A percentile compares a stretch with the other conserved stretches of the same genome.
Evolutionary conservation across 116 monocot species (phyloP).

Genomic region (Trichopus zeylanicus): DNA sequence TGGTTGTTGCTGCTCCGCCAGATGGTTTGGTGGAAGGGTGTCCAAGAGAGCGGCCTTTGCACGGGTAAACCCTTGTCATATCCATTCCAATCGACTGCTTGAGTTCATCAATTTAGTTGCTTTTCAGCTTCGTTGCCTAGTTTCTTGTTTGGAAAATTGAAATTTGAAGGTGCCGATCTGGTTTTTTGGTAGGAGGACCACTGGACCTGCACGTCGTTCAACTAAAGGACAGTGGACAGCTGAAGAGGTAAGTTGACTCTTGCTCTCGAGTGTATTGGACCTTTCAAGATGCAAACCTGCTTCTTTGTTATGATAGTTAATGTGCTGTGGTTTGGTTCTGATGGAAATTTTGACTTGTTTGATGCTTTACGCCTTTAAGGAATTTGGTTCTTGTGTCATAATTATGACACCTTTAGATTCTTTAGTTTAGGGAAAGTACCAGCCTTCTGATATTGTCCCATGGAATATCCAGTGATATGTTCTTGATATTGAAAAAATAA

Average conservation of each 20-base stretch:
- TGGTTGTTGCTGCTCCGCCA: neutral
- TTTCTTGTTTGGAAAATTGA: neutral
- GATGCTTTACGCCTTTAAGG: too few relatives aligned
- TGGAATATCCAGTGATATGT: too few relatives aligned
- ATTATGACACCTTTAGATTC: too few relatives aligned
- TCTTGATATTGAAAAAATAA: too few relatives aligned
- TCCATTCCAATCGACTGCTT: neutral
- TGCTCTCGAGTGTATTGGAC: neutral
- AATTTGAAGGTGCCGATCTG: neutral
- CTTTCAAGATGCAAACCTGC: neutral
- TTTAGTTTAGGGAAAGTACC: too few relatives aligned
- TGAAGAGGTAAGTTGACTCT: constrained; percentile 19
- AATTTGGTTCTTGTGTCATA: too few relatives aligned
- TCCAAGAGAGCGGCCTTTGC: constrained; percentile 6
- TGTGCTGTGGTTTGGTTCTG: too few relatives aligned
- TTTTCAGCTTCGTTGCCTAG: neutral
- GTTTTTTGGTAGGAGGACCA: constrained; percentile 21
- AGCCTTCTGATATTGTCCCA: too few relatives aligned
- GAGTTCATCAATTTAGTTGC: neutral
- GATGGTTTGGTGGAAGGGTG: neutral
- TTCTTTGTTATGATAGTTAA: too few relatives aligned
- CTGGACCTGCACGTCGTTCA: constrained; percentile 35
- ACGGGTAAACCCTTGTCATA: constrained; percentile 2
- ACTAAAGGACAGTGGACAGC: constrained; percentile 41
- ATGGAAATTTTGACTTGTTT: too few relatives aligned